phyloP scores from a whole-genome alignment of 2,329 filamentous ascomycete species.

The Macrophomina tecta region DNA sequence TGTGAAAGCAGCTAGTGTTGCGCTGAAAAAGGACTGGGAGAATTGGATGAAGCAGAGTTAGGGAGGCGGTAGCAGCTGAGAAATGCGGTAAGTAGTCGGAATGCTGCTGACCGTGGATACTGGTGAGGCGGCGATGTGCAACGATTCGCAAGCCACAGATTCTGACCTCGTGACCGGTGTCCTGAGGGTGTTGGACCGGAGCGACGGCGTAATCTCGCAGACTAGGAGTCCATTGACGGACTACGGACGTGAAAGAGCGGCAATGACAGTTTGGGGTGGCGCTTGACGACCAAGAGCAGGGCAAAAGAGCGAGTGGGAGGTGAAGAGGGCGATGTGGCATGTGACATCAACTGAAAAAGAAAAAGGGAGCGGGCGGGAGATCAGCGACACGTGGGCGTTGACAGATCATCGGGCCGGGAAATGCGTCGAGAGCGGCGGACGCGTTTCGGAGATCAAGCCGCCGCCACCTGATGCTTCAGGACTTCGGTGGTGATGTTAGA shows the following conservation, averaged over 20 bases:
- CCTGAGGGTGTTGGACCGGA: background rate
- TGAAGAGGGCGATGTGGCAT: constrained; percentile 1
- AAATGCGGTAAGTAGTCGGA: too few relatives aligned
- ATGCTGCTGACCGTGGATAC: too few relatives aligned
- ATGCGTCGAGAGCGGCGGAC: background rate
- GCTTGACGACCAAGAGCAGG: background rate
- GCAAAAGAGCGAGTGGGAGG: background rate
- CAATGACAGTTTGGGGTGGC: background rate
- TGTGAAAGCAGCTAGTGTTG: background rate
- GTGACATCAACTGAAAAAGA: constrained; percentile 8
- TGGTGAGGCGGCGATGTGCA: too few relatives aligned
- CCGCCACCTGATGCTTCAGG: background rate
- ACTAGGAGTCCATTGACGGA: background rate
- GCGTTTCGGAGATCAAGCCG: background rate
- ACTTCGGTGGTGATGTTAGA: background rate
- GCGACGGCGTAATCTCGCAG: background rate
- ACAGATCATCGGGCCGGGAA: background rate
- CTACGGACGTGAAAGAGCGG: background rate
- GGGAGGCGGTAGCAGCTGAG: background rate
- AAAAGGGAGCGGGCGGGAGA: background rate
- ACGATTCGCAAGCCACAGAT: too few relatives aligned
- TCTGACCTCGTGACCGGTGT: background rate
- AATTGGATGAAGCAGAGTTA: background rate
- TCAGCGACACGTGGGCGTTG: constrained; percentile 20
- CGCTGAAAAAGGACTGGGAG: background rate